A percentile compares a stretch with the other conserved stretches of the same genome.
Evolutionary conservation across 2,329 filamentous ascomycete genomes (phyloP).

Genomic region (Ambrosiella beaveri): DNA sequence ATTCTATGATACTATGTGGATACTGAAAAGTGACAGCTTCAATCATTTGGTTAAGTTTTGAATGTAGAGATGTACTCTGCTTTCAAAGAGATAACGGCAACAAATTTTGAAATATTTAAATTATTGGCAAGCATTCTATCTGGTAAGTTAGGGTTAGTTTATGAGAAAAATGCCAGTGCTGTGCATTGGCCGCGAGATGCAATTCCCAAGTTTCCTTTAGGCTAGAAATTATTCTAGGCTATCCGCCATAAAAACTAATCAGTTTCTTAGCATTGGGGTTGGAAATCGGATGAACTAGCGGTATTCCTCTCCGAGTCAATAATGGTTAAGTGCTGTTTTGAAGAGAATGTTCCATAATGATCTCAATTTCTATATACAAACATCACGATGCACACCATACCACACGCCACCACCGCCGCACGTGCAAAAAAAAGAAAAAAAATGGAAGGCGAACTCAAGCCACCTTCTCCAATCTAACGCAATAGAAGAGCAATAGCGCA

Average conservation of each 20-base stretch:
- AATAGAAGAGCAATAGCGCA: not conserved
- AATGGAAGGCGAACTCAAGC: not conserved
- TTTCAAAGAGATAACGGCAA: not conserved
- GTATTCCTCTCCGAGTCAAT: too few species aligned
- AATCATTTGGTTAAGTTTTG: too few species aligned
- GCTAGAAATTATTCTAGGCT: not conserved
- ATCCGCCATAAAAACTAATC: not conserved
- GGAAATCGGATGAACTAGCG: too few species aligned
- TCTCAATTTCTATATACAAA: too few species aligned
- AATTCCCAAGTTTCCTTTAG: not conserved
- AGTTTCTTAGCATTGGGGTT: not conserved
- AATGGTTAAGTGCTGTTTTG: too few species aligned
- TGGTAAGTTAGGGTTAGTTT: not conserved
- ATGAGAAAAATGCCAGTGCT: not conserved
- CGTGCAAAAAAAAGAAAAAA: not conserved
- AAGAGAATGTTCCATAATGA: too few species aligned
- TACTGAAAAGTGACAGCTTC: too few species aligned
- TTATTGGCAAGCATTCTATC: not conserved
- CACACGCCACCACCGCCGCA: not conserved
- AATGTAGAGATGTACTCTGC: too few species aligned
- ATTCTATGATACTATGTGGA: too few species aligned
- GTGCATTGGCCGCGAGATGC: not conserved
- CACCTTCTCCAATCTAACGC: not conserved
- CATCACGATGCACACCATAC: too few species aligned
- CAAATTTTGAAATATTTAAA: not conserved